Conservation (phyloP, 1,284 basidiomycete genomes). For the Meripilus lineatus region DNA sequence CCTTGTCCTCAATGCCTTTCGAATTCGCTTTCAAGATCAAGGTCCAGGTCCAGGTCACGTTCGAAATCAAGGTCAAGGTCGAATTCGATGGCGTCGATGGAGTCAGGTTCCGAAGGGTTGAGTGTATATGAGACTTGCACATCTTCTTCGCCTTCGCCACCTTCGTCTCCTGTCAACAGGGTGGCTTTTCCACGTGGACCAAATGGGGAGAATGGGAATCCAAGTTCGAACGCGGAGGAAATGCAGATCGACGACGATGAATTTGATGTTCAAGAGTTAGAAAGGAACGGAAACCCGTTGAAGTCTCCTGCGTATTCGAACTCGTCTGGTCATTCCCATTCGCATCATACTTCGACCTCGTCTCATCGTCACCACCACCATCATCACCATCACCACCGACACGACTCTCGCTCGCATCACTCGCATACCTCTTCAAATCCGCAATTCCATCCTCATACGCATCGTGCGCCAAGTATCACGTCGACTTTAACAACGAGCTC, state of each 20-base stretch:
- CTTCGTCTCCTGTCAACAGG: slow-evolving; percentile 11
- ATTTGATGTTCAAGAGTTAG: too few relatives aligned
- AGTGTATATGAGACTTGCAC: slow-evolving; percentile 27
- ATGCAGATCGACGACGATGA: too few relatives aligned
- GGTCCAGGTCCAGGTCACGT: too few relatives aligned
- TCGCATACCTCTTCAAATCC: slow-evolving; percentile 6
- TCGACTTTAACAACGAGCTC: slow-evolving; percentile 20
- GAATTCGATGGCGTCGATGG: slow-evolving; percentile 7
- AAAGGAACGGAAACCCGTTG: too few relatives aligned
- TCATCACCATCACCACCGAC: neutral
- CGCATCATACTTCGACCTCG: too few relatives aligned
- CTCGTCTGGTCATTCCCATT: too few relatives aligned
- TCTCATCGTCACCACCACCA: neutral
- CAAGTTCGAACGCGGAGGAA: too few relatives aligned
- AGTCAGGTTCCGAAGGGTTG: slow-evolving; percentile 4
- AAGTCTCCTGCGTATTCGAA: too few relatives aligned
- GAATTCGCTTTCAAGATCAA: neutral
- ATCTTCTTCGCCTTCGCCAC: slow-evolving; percentile 24
- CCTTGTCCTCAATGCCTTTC: slow-evolving; percentile 15
- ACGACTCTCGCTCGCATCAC: too few relatives aligned
- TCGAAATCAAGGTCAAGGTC: too few relatives aligned
- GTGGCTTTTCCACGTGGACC: slow-evolving; percentile 1
- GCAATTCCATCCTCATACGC: slow-evolving; percentile 16
- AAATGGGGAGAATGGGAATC: too few relatives aligned
- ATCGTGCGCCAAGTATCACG: slow-evolving; percentile 23